phyloP scores from a whole-genome alignment of 805 yeast species.

The Yamadazyma olivae region DNA sequence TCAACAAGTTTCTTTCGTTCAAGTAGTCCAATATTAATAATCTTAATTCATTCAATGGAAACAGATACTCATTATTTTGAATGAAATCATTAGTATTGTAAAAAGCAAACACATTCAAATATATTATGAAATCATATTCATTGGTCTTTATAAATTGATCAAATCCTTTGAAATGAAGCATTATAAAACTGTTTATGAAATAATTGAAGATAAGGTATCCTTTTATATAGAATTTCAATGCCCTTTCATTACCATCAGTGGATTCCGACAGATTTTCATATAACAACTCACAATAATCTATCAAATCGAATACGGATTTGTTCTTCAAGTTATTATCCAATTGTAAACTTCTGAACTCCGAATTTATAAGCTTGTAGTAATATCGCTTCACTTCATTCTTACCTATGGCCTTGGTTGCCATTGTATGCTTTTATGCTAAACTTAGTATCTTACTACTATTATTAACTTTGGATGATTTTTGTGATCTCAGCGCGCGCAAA shows the following conservation, averaged over 20 bases:
- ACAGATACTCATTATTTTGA: slow-evolving; percentile 16
- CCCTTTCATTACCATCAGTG: slow-evolving; percentile 13
- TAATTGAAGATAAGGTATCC: slow-evolving; percentile 42
- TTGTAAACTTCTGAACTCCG: slow-evolving; percentile 37
- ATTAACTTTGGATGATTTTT: too few relatives aligned
- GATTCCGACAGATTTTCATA: slow-evolving; percentile 28
- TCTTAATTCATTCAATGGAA: slow-evolving; percentile 20
- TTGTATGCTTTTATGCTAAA: too few relatives aligned
- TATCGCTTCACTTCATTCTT: slow-evolving; percentile 15
- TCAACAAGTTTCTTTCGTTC: slow-evolving; percentile 23
- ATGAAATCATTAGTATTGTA: slow-evolving; percentile 29
- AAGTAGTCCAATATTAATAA: slow-evolving; percentile 26
- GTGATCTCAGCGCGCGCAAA: too few relatives aligned
- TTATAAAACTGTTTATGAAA: slow-evolving; percentile 39
- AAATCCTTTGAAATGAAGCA: slow-evolving; percentile 42
- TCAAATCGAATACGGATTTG: slow-evolving; percentile 39
- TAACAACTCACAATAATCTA: slow-evolving; percentile 37
- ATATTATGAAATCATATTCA: slow-evolving; percentile 39
- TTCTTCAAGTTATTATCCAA: slow-evolving; percentile 23
- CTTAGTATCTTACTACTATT: too few relatives aligned
- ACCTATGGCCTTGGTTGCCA: too few relatives aligned
- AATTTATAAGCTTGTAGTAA: slow-evolving; percentile 24
- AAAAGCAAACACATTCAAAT: slow-evolving; percentile 40
- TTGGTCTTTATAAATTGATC: slow-evolving; percentile 34
- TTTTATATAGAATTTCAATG: slow-evolving; percentile 25